phyloP scores from a whole-genome alignment of 2,329 filamentous ascomycete species.

The Phoma sp. region DNA sequence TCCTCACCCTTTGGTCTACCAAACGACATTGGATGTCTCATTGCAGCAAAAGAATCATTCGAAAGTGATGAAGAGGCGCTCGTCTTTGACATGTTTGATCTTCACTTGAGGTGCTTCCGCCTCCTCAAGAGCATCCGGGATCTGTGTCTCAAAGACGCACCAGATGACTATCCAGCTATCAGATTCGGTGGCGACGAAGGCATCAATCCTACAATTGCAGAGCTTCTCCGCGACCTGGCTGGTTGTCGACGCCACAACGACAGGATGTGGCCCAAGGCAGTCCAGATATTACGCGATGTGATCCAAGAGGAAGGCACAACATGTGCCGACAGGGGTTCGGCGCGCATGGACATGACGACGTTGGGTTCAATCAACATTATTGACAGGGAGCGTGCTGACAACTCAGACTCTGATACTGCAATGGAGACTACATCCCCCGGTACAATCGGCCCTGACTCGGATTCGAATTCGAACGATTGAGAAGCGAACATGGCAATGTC shows the following conservation, averaged over 20 bases:
- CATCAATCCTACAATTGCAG: slow-evolving; percentile 2
- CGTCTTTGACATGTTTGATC: slow-evolving; percentile 10
- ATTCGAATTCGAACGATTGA: too few species aligned
- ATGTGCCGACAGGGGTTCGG: neutral
- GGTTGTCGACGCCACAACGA: neutral
- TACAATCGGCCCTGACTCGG: neutral
- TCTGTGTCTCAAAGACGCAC: slow-evolving; percentile 11
- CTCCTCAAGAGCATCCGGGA: slow-evolving; percentile 14
- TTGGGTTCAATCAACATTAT: neutral
- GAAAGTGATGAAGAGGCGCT: slow-evolving; percentile 17
- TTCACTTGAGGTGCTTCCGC: slow-evolving; percentile 6
- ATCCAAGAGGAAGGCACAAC: neutral
- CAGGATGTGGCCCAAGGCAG: slow-evolving; percentile 6
- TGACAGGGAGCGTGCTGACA: neutral
- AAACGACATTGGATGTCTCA: neutral
- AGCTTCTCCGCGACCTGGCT: slow-evolving; percentile 10
- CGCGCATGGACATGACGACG: neutral
- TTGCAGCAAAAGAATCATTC: slow-evolving; percentile 12
- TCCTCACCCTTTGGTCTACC: neutral
- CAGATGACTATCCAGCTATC: slow-evolving; percentile 14
- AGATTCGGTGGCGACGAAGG: neutral
- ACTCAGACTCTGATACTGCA: neutral
- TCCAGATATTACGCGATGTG: neutral
- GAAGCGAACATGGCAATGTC: too few species aligned
- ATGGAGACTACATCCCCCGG: neutral